Conservation (phyloP, 495 filamentous ascomycete genomes). For the Chaetomium fimeti region DNA sequence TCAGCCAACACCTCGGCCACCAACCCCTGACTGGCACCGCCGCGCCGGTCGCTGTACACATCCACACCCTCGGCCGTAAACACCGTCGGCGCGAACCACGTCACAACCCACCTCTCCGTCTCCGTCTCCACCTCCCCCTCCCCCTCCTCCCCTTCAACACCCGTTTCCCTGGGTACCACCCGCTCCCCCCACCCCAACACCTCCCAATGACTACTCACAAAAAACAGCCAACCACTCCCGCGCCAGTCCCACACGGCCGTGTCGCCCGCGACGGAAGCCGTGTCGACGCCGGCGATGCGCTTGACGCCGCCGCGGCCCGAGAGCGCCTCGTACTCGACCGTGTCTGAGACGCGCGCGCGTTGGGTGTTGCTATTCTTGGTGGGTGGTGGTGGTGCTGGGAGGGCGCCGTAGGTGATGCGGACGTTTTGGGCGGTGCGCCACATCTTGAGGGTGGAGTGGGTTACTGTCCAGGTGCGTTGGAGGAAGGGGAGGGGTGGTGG, state of each 20-base stretch:
- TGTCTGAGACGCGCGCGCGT: slow-evolving; percentile 57
- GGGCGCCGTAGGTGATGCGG: slow-evolving; percentile 64
- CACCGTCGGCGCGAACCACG: slow-evolving; percentile 69
- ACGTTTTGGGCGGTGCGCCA: slow-evolving; percentile 72
- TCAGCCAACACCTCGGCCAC: slow-evolving; percentile 45
- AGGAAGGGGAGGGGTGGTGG: slow-evolving; percentile 60
- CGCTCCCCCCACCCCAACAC: slow-evolving; percentile 64
- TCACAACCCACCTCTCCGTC: slow-evolving; percentile 60
- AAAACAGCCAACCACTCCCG: slow-evolving; percentile 64
- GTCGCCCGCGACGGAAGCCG: slow-evolving; percentile 42
- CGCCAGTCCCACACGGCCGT: slow-evolving; percentile 64
- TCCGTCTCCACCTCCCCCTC: slow-evolving; percentile 31
- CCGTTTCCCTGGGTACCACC: slow-evolving; percentile 20
- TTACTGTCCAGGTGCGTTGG: slow-evolving; percentile 68
- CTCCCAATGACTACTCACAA: slow-evolving; percentile 71
- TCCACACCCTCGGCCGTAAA: slow-evolving; percentile 77
- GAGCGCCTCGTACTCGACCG: slow-evolving; percentile 61
- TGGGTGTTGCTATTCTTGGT: slow-evolving; percentile 14
- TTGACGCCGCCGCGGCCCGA: slow-evolving; percentile 50
- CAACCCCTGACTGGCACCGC: slow-evolving; percentile 51
- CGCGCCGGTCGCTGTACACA: slow-evolving; percentile 59
- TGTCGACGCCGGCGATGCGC: slow-evolving; percentile 63
- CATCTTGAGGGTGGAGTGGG: slow-evolving; percentile 73
- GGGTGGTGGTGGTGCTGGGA: slow-evolving; percentile 33
- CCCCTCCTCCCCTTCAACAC: slow-evolving; percentile 35